Conservation (phyloP, 2,329 filamentous ascomycete species). For the Epichloe scottii region DNA sequence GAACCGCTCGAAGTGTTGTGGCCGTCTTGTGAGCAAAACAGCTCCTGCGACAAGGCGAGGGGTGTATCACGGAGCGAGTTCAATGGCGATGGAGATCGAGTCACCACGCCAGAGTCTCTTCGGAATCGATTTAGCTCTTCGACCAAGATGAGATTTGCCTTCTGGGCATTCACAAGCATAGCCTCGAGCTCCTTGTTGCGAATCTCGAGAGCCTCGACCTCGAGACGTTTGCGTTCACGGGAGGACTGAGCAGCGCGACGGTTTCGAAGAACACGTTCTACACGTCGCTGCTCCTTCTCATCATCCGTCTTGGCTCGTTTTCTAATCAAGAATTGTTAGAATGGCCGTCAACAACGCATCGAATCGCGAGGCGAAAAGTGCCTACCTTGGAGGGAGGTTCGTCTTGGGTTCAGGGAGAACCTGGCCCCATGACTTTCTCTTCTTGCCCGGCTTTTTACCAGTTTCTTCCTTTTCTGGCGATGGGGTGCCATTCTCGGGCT, state of each 20-base stretch:
- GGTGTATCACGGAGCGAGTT: slow-evolving; percentile 32
- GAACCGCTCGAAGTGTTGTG: slow-evolving; percentile 18
- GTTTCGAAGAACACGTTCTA: slow-evolving; percentile 93
- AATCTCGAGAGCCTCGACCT: slow-evolving; percentile 77
- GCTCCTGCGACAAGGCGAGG: slow-evolving; percentile 44
- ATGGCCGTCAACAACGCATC: background rate
- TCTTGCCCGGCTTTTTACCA: slow-evolving; percentile 71
- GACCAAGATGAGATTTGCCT: slow-evolving; percentile 34
- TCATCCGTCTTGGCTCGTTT: slow-evolving; percentile 98
- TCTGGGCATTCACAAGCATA: slow-evolving; percentile 47
- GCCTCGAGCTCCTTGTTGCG: slow-evolving; percentile 60
- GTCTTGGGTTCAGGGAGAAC: slow-evolving; percentile 95
- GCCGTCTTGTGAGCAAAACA: slow-evolving; percentile 39
- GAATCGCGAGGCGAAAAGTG: background rate
- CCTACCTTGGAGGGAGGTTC: slow-evolving; percentile 77
- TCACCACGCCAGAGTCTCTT: slow-evolving; percentile 28
- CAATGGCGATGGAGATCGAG: slow-evolving; percentile 28
- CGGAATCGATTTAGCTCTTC: slow-evolving; percentile 38
- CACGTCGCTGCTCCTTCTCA: slow-evolving; percentile 95
- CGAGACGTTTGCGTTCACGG: slow-evolving; percentile 74
- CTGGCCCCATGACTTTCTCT: slow-evolving; percentile 98
- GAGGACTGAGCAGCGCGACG: slow-evolving; percentile 94
- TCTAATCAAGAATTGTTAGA: slow-evolving; percentile 30
- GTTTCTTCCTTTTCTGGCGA: slow-evolving; percentile 10
- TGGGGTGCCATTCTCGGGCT: slow-evolving; percentile 6